Evolutionary conservation across 2,329 filamentous ascomycete species (phyloP).

Genomic region (Aspergillus luchuensis): DNA sequence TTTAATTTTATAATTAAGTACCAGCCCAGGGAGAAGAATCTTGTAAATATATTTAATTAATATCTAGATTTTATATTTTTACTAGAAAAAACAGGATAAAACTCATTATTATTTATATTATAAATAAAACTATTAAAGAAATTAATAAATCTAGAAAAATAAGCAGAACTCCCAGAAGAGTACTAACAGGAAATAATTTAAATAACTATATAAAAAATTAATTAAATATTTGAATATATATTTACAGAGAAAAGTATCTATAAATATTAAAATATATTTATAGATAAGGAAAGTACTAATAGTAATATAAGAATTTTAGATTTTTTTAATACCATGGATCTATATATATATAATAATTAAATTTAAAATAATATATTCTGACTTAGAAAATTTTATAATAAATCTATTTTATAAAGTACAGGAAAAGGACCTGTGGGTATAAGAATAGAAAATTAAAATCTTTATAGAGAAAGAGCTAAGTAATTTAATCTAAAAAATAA

Average conservation of each 20-base stretch:
- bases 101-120: background rate
- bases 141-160: too few relatives aligned
- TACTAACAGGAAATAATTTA: too few relatives aligned
- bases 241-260: too few relatives aligned
- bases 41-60: background rate
- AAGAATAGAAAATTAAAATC: too few relatives aligned
- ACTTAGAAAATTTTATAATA: background rate
- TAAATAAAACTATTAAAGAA: too few relatives aligned
- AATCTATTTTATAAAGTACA: background rate
- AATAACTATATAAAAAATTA: too few relatives aligned
- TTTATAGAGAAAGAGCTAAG: too few relatives aligned
- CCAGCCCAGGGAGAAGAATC: too few relatives aligned
- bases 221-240: too few relatives aligned
- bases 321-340: background rate
- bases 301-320: background rate
- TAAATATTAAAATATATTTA: too few relatives aligned
- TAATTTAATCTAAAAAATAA: too few relatives aligned
- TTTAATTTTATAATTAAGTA: too few relatives aligned
- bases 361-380: background rate
- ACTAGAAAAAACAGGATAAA: background rate
- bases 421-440: background rate
- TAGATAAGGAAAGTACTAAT: background rate
- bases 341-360: background rate
- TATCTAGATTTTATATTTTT: background rate
- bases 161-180: fast-evolving